These are phyloP conservation scores for Stephania yunnanensis DNA, from an alignment of 164 flowering plant species.

Conservation along the genomic window DNA sequence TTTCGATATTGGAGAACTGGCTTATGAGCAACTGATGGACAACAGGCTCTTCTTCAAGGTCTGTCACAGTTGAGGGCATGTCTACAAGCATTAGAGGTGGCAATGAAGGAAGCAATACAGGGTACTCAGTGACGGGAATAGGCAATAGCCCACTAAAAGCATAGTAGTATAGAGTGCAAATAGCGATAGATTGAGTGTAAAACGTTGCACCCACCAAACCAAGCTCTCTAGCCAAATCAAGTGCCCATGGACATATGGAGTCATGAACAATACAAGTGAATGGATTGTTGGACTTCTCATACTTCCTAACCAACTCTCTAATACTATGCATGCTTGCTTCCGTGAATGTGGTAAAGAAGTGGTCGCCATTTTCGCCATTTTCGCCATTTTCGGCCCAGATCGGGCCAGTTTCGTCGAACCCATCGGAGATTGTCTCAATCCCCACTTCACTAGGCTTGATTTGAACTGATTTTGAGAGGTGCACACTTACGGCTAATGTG, in stretches of 20 bases:
- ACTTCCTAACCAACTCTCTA: constrained; percentile 5
- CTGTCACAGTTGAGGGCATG: constrained; percentile 18
- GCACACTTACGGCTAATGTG: background rate
- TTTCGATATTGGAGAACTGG: constrained; percentile 30
- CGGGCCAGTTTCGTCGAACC: too few relatives aligned
- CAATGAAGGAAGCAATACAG: constrained; percentile 31
- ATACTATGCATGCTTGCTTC: background rate
- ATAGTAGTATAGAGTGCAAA: constrained; percentile 17
- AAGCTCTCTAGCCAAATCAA: constrained; percentile 19
- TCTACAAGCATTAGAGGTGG: constrained; percentile 27
- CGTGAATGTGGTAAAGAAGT: background rate
- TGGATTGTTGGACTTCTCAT: background rate
- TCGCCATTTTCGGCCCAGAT: too few relatives aligned
- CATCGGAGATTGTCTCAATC: background rate
- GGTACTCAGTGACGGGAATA: constrained; percentile 10
- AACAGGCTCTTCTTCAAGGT: background rate
- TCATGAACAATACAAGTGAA: constrained; percentile 13
- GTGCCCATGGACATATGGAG: constrained; percentile 12
- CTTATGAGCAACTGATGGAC: background rate
- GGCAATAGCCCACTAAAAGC: constrained; percentile 17
- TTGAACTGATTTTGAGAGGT: background rate
- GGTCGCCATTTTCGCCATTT: too few relatives aligned
- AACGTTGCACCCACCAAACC: constrained; percentile 22
- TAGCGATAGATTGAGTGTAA: constrained; percentile 30
- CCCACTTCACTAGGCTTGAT: background rate